A percentile compares a stretch with the other conserved stretches of the same genome.
These are phyloP conservation scores for Prillingera fragicola DNA, from an alignment of 1,284 basidiomycete species.

Conservation along the genomic window DNA sequence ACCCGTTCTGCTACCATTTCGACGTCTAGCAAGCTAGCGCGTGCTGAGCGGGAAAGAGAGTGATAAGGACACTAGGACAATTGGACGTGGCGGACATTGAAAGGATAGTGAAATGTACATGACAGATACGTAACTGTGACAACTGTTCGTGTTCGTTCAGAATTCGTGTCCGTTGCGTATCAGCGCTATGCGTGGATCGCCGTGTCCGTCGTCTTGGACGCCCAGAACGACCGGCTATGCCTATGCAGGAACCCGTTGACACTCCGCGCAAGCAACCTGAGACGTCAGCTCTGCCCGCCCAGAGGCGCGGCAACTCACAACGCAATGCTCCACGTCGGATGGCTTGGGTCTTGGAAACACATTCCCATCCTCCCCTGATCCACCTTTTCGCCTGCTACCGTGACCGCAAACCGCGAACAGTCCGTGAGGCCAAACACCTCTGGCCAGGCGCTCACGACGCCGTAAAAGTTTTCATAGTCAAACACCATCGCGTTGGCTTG, in stretches of 20 bases:
- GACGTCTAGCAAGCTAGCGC: no score
- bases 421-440: constrained; percentile 2
- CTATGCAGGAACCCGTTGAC: constrained; percentile 3
- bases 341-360: constrained; percentile 1
- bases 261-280: constrained; percentile 1
- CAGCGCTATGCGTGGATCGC: background rate
- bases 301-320: background rate
- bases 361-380: background rate
- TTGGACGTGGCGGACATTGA: no score
- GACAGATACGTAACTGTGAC: no score
- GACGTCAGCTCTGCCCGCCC: background rate
- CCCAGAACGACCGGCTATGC: background rate
- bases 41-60: no score
- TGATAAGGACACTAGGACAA: no score
- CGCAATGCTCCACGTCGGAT: background rate
- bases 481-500: background rate
- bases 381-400: background rate
- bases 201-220: background rate
- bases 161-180: background rate
- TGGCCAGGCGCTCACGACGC: background rate
- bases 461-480: background rate
- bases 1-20: no score
- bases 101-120: no score
- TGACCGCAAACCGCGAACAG: background rate
- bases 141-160: no score